Evolutionary conservation across 2,329 filamentous ascomycete species (phyloP).

Genomic region (Aspergillaceae sp.): DNA sequence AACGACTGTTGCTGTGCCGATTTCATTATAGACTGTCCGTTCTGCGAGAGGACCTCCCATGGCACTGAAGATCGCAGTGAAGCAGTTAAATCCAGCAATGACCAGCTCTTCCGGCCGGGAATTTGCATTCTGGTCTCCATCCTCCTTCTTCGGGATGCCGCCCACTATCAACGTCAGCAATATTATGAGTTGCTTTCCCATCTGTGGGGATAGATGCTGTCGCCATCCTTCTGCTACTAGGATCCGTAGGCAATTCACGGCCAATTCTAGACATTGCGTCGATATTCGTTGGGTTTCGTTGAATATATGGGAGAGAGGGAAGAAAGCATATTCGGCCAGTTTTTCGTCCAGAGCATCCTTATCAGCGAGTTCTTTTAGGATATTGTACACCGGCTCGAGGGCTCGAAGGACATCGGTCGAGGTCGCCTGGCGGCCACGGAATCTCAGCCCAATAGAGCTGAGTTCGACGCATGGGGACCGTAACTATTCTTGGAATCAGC

Average conservation of each 20-base stretch:
- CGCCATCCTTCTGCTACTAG: slow-evolving; percentile 76
- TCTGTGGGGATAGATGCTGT: slow-evolving; percentile 56
- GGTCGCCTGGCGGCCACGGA: slow-evolving; percentile 39
- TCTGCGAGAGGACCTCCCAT: slow-evolving; percentile 43
- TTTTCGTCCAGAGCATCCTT: slow-evolving; percentile 59
- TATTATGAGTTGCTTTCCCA: slow-evolving; percentile 78
- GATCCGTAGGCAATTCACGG: slow-evolving; percentile 64
- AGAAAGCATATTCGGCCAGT: slow-evolving; percentile 89
- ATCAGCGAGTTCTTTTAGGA: slow-evolving; percentile 32
- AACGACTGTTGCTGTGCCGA: slow-evolving; percentile 62
- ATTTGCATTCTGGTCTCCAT: slow-evolving; percentile 18
- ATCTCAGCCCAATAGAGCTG: slow-evolving; percentile 45
- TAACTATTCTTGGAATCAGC: slow-evolving; percentile 33
- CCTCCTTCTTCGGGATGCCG: slow-evolving; percentile 52
- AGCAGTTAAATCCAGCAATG: slow-evolving; percentile 60
- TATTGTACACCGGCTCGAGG: slow-evolving; percentile 37
- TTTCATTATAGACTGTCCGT: slow-evolving; percentile 37
- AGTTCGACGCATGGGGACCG: slow-evolving; percentile 52
- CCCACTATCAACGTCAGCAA: slow-evolving; percentile 74
- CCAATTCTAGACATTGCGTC: slow-evolving; percentile 60
- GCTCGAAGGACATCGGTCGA: slow-evolving; percentile 40
- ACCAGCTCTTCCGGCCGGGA: slow-evolving; percentile 62
- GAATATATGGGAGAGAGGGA: slow-evolving; percentile 81
- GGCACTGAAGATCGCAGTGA: slow-evolving; percentile 57
- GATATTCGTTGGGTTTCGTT: slow-evolving; percentile 65